These are phyloP conservation scores for Pisolithus thermaeus DNA, from an alignment of 1,284 basidiomycete species.

Conservation along the genomic window DNA sequence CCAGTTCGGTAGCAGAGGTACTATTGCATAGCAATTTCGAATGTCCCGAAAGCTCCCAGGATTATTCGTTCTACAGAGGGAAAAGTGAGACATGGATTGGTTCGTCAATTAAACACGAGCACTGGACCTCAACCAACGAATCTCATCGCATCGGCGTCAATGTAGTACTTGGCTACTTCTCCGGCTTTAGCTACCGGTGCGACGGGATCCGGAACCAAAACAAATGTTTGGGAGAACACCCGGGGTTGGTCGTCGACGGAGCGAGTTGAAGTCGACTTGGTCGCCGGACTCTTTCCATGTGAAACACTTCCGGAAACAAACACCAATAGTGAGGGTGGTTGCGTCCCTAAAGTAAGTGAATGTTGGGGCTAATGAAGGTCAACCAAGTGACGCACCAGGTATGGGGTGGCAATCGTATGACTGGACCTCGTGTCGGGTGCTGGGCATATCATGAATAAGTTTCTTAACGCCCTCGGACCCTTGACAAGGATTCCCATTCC, in stretches of 20 bases:
- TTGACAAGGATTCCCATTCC: conserved; percentile 81
- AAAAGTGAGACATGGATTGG: neutral
- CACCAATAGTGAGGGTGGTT: conserved; percentile 71
- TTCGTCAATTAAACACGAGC: neutral
- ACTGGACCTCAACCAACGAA: conserved; percentile 52
- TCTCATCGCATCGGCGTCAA: conserved; percentile 67
- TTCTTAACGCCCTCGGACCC: conserved; percentile 62
- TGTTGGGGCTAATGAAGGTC: neutral
- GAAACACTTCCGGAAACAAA: conserved; percentile 74
- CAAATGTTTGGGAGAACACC: conserved; percentile 81
- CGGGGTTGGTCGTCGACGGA: conserved; percentile 71
- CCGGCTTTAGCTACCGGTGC: conserved; percentile 55
- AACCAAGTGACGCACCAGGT: conserved; percentile 50
- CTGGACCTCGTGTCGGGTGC: conserved; percentile 75
- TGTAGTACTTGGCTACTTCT: conserved; percentile 74
- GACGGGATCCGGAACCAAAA: conserved; percentile 70
- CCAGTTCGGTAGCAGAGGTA: too few species aligned
- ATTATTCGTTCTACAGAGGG: neutral
- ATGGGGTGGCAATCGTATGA: conserved; percentile 86
- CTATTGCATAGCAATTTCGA: too few species aligned
- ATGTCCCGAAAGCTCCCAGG: neutral
- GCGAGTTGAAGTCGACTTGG: conserved; percentile 50
- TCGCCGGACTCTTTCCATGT: conserved; percentile 57
- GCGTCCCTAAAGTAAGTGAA: conserved; percentile 42
- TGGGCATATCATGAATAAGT: conserved; percentile 64